Evolutionary conservation across 2,329 filamentous ascomycete species (phyloP).

Genomic region (Calcarisporium arbuscula): DNA sequence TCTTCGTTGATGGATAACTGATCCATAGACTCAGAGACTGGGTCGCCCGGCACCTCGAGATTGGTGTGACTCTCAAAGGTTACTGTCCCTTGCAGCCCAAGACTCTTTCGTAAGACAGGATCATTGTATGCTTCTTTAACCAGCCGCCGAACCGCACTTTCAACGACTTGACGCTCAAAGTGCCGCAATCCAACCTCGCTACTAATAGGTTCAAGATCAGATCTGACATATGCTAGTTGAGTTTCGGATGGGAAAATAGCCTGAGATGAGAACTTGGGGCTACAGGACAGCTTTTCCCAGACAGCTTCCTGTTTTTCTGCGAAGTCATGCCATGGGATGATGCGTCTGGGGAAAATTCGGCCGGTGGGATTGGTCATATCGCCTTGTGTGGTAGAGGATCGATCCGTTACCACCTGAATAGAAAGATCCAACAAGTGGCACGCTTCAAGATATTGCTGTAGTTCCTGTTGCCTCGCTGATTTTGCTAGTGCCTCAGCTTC

Average conservation of each 20-base stretch:
- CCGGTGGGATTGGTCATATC: constrained; percentile 24
- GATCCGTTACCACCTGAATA: constrained; percentile 24
- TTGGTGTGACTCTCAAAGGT: constrained; percentile 1
- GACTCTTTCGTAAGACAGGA: constrained; percentile 15
- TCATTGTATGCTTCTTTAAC: constrained; percentile 21
- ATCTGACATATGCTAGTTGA: constrained; percentile 26
- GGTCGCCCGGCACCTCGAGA: not conserved
- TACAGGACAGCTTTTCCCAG: constrained; percentile 23
- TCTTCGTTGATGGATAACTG: not conserved
- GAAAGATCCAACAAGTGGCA: constrained; percentile 25
- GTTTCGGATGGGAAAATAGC: constrained; percentile 23
- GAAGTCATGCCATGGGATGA: constrained; percentile 29
- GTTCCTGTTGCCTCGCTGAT: constrained; percentile 14
- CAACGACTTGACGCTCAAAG: constrained; percentile 26
- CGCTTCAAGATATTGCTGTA: constrained; percentile 23
- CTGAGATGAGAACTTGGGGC: constrained; percentile 19
- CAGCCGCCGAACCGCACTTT: constrained; percentile 28
- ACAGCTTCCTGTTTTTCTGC: constrained; percentile 22
- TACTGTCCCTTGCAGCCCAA: constrained; percentile 27
- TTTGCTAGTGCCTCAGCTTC: constrained; percentile 17
- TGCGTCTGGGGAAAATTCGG: constrained; percentile 26
- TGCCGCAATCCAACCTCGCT: constrained; percentile 27
- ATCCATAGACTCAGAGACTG: not conserved
- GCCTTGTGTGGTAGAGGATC: constrained; percentile 24
- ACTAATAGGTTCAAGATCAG: constrained; percentile 23